Conservation (phyloP, 2,329 filamentous ascomycete species). For the Diaporthe velutina region DNA sequence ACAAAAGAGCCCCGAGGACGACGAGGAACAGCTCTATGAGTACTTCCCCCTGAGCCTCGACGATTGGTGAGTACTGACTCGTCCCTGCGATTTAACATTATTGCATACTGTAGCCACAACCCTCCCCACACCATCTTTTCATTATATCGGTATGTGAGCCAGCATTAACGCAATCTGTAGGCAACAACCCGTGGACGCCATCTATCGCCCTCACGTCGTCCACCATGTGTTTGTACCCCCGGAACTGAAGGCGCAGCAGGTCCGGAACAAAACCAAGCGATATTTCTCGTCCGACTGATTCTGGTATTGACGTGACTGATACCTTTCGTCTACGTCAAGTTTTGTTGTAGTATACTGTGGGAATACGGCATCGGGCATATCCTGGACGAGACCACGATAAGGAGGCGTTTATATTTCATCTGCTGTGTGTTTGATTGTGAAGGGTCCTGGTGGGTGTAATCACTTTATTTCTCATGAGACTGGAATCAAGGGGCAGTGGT, state of each 20-base stretch:
- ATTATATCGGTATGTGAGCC: neutral
- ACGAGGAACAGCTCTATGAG: slow-evolving; percentile 88
- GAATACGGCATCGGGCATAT: neutral
- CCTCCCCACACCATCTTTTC: slow-evolving; percentile 35
- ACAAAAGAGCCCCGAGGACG: slow-evolving; percentile 77
- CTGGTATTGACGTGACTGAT: neutral
- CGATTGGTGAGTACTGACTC: slow-evolving; percentile 73
- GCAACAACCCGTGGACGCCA: slow-evolving; percentile 90
- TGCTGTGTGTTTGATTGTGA: neutral
- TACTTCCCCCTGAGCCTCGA: slow-evolving; percentile 94
- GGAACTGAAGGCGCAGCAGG: slow-evolving; percentile 77
- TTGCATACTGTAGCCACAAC: neutral
- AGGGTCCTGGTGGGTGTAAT: neutral
- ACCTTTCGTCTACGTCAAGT: neutral
- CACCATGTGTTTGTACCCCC: slow-evolving; percentile 84
- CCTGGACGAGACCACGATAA: neutral
- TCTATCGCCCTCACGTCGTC: slow-evolving; percentile 92
- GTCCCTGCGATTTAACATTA: neutral
- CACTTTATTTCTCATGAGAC: neutral
- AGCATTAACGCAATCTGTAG: slow-evolving; percentile 52
- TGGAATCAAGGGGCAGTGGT: neutral
- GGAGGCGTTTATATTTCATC: neutral
- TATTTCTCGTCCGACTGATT: slow-evolving; percentile 77
- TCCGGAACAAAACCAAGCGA: slow-evolving; percentile 75
- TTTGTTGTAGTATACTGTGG: slow-evolving; percentile 19